phyloP scores from a whole-genome alignment of 495 filamentous ascomycete genomes.

The Talaromyces adpressus region DNA sequence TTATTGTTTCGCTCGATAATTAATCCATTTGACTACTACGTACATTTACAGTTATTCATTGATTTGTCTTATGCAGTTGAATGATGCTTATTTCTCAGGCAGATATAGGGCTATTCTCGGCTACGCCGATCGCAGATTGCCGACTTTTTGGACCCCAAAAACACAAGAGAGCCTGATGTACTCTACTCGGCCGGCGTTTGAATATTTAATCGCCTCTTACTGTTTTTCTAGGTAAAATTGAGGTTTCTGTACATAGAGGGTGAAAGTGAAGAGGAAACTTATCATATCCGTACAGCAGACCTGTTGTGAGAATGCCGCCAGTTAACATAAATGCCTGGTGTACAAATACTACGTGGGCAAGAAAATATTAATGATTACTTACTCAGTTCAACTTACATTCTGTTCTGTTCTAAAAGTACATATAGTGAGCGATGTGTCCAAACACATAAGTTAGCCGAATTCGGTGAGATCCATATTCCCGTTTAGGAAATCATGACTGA shows the following conservation, averaged over 20 bases:
- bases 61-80: no score
- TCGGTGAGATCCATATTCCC: constrained; percentile 6
- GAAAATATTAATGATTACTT: no score
- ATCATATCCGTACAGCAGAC: no score
- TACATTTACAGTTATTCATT: no score
- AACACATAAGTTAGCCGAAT: neutral
- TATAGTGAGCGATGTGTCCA: neutral
- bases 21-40: no score
- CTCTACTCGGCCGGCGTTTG: neutral
- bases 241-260: neutral
- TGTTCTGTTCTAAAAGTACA: neutral
- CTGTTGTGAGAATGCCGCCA: neutral
- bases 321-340: neutral
- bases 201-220: neutral
- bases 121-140: neutral
- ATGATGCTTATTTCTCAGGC: no score
- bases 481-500: neutral
- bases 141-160: neutral
- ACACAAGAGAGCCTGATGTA: neutral
- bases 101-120: neutral
- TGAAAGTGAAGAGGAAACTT: neutral
- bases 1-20: no score
- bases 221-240: neutral
- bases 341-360: no score
- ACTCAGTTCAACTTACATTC: no score